Evolutionary conservation across 306 rosid genomes (phyloP), one percentile per base, ranked within the genome.

Genomic region (Gastrolobium bilobum): DNA sequence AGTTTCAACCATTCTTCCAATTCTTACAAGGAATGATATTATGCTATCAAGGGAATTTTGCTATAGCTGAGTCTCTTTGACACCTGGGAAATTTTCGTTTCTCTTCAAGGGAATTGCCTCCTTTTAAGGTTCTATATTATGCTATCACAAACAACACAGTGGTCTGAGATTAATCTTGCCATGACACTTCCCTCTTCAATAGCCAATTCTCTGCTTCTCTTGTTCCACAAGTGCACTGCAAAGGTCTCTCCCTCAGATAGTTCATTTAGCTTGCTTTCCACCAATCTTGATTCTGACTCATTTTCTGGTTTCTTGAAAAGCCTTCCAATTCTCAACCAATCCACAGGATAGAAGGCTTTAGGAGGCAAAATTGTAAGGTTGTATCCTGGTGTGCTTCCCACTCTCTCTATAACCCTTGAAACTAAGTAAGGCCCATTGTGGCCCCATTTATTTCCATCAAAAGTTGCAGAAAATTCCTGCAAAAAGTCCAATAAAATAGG

Each of bases 351-450:
- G 66, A 89, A 89, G 1, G 93, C 91, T 75, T 61, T 75, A 0
- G 87, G 87, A 7, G 84, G 87, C 76, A 86, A 57, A 20, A 87
- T 48, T 2, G 83, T 87, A 54, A 87, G 70, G 74, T 83, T 68
- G 14, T 75, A 82, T 6, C 68, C 91, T 5, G 83, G 85, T 14
- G 50, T 58, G 26, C 34, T 64, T 57, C 81, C 61, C 7, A 77
- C 81, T 61, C 80, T 84, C 63, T 29, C 42, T 34, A 86, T 79
- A 26, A 91, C 96, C 72, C 91, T 84, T n/a, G 93, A 78, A 10
- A 89, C 93, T 74, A 91, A 42, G 67, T 89, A 87, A 6, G 96
- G 96, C 39, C 91, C 96, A 73, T 89, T 89, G 43, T 87, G 61
- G 0, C 90, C 93, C 93, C 93, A 89, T 75, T 43, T 81, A 10